phyloP scores from a whole-genome alignment of 495 filamentous ascomycete species.

The Podospora bellae-mahoneyi region DNA sequence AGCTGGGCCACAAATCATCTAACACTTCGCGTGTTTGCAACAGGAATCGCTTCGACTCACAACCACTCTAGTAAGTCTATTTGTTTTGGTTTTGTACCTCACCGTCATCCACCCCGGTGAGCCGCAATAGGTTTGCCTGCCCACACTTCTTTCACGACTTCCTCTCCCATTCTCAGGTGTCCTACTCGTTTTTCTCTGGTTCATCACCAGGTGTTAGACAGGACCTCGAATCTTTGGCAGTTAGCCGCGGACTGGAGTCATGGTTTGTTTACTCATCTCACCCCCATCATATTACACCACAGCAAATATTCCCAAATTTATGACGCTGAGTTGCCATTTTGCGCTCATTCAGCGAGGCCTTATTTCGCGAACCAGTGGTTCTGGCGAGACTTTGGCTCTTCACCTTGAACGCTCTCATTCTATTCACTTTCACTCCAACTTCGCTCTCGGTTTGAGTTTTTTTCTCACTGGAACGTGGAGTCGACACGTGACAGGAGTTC shows the following conservation, averaged over 20 bases:
- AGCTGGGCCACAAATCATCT: neutral
- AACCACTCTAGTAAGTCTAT: neutral
- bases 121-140: too few relatives aligned
- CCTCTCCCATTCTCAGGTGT: neutral
- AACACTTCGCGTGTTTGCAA: neutral
- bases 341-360: neutral
- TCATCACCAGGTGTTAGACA: neutral
- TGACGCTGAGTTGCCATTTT: neutral
- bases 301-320: neutral
- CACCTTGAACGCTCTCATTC: neutral
- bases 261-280: neutral
- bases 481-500: slow-evolving; percentile 2
- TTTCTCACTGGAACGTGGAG: neutral
- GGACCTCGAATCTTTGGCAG: neutral
- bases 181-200: neutral
- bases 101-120: neutral
- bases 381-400: neutral
- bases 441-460: neutral
- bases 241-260: neutral
- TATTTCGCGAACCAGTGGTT: neutral
- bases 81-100: neutral
- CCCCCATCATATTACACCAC: neutral
- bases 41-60: neutral
- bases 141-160: neutral
- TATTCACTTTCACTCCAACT: neutral